These are phyloP conservation scores for Colletotrichum godetiae DNA, from an alignment of 2,329 filamentous ascomycete genomes.

Conservation along the genomic window DNA sequence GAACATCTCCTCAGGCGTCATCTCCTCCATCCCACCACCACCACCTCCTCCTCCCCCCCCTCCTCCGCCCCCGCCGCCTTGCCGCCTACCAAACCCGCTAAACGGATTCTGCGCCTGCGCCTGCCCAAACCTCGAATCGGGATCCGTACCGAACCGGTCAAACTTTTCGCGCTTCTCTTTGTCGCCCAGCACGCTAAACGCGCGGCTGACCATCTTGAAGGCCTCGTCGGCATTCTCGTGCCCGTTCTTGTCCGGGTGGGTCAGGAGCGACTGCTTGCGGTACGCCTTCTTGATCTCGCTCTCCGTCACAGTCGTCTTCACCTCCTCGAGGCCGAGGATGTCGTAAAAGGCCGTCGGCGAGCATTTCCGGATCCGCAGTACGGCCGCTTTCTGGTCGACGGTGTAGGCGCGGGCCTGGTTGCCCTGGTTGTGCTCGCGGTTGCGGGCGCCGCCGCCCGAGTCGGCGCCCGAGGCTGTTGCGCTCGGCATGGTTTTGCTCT, in stretches of 20 bases:
- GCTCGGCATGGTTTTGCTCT: slow-evolving; percentile 52
- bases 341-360: slow-evolving; percentile 92
- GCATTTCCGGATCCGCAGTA: slow-evolving; percentile 89
- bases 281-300: slow-evolving; percentile 97
- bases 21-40: slow-evolving; percentile 86
- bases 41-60: slow-evolving; percentile 62
- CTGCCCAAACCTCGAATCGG: slow-evolving; percentile 84
- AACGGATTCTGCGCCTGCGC: slow-evolving; percentile 73
- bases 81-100: slow-evolving; percentile 65
- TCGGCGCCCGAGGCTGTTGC: slow-evolving; percentile 67
- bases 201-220: slow-evolving; percentile 96
- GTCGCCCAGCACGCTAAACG: slow-evolving; percentile 93
- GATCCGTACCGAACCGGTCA: slow-evolving; percentile 91
- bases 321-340: slow-evolving; percentile 80
- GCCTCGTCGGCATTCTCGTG: slow-evolving; percentile 96
- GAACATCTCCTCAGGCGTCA: slow-evolving; percentile 97
- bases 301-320: slow-evolving; percentile 76
- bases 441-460: slow-evolving; percentile 56
- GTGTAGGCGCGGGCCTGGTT: slow-evolving; percentile 84
- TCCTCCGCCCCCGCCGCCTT: slow-evolving; percentile 48
- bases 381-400: slow-evolving; percentile 89
- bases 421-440: slow-evolving; percentile 79
- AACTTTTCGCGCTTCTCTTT: slow-evolving; percentile 91
- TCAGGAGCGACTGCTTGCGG: slow-evolving; percentile 91
- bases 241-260: slow-evolving; percentile 98